phyloP scores from a whole-genome alignment of 2,329 filamentous ascomycete species.

The Claviceps sp. region DNA sequence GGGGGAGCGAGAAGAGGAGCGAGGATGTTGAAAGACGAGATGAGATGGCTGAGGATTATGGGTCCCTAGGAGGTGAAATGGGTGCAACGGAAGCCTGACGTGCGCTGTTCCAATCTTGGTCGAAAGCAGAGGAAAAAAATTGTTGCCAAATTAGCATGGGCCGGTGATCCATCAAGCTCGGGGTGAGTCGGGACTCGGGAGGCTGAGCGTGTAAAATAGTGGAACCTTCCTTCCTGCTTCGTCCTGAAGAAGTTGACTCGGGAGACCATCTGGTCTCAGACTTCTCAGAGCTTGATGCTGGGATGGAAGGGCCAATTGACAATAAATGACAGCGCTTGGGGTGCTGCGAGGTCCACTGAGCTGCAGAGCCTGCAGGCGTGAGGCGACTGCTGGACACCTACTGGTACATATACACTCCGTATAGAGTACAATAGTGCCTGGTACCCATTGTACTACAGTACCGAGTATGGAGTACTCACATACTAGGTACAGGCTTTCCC shows the following conservation, averaged over 20 bases:
- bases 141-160: conserved; percentile 1
- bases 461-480: no score
- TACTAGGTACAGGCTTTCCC: not conserved
- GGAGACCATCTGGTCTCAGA: no score
- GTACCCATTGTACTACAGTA: no score
- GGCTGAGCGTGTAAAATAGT: conserved; percentile 1
- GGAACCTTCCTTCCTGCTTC: conserved; percentile 1
- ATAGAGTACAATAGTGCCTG: no score
- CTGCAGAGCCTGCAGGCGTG: no score
- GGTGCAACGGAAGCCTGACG: not conserved
- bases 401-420: no score
- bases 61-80: conserved; percentile 3
- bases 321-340: no score
- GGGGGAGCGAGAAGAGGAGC: conserved; percentile 14
- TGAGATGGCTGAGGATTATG: conserved; percentile 16
- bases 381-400: no score
- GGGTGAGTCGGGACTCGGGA: not conserved
- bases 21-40: conserved; percentile 21
- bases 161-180: conserved; percentile 5
- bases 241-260: not conserved
- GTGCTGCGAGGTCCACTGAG: no score
- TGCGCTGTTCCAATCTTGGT: not conserved
- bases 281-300: not conserved
- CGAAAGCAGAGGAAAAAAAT: conserved; percentile 4
- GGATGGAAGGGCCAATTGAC: no score